Percentiles rank a stretch among this genome's conserved stretches.
Evolutionary conservation across 179 eudicot genomes (phyloP).

Genomic region (Carnegiea gigantea): DNA sequence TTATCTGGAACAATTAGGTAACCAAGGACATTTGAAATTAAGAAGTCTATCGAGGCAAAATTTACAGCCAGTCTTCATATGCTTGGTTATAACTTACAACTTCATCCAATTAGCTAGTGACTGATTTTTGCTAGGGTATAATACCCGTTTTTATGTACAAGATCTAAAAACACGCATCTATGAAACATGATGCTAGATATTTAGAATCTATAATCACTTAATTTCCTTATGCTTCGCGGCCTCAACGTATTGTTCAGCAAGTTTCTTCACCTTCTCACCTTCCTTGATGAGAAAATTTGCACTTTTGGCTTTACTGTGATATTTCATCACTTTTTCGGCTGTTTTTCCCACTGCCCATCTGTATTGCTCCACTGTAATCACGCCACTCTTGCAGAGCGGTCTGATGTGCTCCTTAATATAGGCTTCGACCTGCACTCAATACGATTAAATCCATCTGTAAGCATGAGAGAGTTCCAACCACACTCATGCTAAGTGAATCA

Average conservation of each 20-base stretch:
- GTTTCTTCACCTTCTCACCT: slow-evolving; percentile 95
- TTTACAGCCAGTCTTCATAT: neutral
- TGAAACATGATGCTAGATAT: neutral
- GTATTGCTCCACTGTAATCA: slow-evolving; percentile 77
- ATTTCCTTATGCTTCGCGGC: slow-evolving; percentile 58
- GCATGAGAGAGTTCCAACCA: neutral
- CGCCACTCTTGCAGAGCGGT: slow-evolving; percentile 87
- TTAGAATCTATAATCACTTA: slow-evolving; percentile 20
- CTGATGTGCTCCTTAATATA: slow-evolving; percentile 94
- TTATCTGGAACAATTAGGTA: no score
- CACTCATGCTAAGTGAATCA: neutral
- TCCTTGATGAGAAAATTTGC: slow-evolving; percentile 89
- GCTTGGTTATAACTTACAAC: neutral
- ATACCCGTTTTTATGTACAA: slow-evolving; percentile 24
- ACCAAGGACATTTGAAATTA: neutral
- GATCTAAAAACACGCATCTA: neutral
- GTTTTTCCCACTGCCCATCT: slow-evolving; percentile 85
- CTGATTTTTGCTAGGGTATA: neutral
- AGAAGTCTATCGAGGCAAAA: neutral
- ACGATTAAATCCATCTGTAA: neutral
- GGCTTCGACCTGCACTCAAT: slow-evolving; percentile 65
- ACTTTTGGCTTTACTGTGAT: slow-evolving; percentile 73
- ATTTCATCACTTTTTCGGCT: slow-evolving; percentile 84
- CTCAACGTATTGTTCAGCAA: slow-evolving; percentile 88
- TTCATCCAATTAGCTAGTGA: neutral